phyloP scores from a whole-genome alignment of 1,284 basidiomycete species.

The Moniliella sp. region DNA sequence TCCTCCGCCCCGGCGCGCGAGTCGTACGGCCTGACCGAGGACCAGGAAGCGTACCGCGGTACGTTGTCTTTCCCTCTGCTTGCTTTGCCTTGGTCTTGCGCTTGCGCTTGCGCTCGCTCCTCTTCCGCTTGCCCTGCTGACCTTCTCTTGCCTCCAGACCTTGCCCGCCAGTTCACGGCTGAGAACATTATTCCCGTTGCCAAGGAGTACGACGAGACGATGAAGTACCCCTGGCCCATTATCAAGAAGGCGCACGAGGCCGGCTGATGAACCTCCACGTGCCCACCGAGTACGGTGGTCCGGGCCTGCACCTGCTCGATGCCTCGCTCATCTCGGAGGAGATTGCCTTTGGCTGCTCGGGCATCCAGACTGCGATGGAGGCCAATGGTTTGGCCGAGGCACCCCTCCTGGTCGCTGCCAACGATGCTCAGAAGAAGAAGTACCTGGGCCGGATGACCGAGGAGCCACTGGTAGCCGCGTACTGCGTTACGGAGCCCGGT shows the following conservation, averaged over 20 bases:
- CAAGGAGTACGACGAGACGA: conserved; percentile 28
- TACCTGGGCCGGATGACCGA: conserved; percentile 43
- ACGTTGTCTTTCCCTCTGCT: too few species aligned
- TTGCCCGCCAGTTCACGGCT: conserved; percentile 38
- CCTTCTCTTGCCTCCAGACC: conserved; percentile 31
- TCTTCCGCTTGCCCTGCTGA: neutral
- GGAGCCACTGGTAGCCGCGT: conserved; percentile 41
- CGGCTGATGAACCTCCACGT: conserved; percentile 28
- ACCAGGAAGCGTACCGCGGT: conserved; percentile 34
- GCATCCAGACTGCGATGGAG: conserved; percentile 39
- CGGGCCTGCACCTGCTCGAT: conserved; percentile 38
- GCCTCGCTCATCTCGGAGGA: conserved; percentile 39
- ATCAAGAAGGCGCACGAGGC: conserved; percentile 40
- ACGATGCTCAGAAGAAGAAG: conserved; percentile 39
- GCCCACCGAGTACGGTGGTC: conserved; percentile 39
- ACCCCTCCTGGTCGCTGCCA: conserved; percentile 39
- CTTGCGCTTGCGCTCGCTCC: too few species aligned
- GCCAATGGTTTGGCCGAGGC: conserved; percentile 41
- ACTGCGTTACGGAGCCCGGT: conserved; percentile 41
- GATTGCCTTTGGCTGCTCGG: conserved; percentile 41
- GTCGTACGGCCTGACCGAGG: conserved; percentile 34
- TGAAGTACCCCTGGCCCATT: conserved; percentile 39
- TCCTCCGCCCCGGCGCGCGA: too few species aligned
- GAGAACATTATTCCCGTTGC: conserved; percentile 38
- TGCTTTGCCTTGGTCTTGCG: too few species aligned